These are phyloP conservation scores for Eucalyptus cladocalyx DNA, from an alignment of 345 rosid species.

Conservation along the genomic window DNA sequence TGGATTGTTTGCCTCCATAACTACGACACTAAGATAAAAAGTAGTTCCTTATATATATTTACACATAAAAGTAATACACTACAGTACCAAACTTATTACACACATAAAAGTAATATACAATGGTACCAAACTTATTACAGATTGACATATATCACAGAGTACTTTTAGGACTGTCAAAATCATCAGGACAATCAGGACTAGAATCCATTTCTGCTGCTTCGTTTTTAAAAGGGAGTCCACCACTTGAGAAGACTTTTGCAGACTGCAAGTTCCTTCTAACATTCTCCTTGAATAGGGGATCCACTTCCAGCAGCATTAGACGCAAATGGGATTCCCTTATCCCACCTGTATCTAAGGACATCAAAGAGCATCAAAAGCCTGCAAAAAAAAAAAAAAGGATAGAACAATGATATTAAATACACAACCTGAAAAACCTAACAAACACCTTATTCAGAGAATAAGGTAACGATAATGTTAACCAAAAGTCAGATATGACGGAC, in stretches of 20 bases:
- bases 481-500: background rate
- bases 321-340: constrained; percentile 89
- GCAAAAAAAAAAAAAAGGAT: background rate
- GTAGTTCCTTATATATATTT: too few relatives aligned
- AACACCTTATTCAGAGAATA: background rate
- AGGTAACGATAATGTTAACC: background rate
- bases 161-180: constrained; percentile 50
- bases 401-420: background rate
- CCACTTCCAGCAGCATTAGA: constrained; percentile 76
- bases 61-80: too few relatives aligned
- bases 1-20: too few relatives aligned
- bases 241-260: constrained; percentile 5
- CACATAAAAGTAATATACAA: too few relatives aligned
- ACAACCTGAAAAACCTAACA: background rate
- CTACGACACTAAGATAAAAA: too few relatives aligned
- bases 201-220: constrained; percentile 28
- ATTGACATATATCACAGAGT: constrained; percentile 9
- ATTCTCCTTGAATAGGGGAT: constrained; percentile 64
- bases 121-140: background rate
- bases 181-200: constrained; percentile 18
- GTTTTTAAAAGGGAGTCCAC: constrained; percentile 15
- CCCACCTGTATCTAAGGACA: constrained; percentile 84
- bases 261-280: constrained; percentile 17
- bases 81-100: too few relatives aligned
- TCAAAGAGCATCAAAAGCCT: constrained; percentile 86